Evolutionary conservation across 345 rosid genomes (phyloP).

Genomic region (Moricandia arvensis): DNA sequence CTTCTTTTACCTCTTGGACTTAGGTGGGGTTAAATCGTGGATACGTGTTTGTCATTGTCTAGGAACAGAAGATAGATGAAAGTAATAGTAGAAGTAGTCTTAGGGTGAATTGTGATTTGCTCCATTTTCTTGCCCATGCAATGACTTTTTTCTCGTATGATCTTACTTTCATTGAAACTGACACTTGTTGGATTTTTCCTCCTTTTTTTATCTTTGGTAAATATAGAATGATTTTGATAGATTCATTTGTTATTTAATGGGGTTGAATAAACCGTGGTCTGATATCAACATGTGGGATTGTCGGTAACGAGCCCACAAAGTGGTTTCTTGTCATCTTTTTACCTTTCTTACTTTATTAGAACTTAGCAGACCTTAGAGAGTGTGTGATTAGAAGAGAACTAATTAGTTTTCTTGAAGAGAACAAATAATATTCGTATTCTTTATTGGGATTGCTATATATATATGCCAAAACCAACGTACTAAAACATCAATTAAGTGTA

Average conservation of each 20-base stretch:
- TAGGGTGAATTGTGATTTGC: slow-evolving; percentile 11
- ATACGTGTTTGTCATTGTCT: slow-evolving; percentile 24
- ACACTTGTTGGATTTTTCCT: slow-evolving; percentile 1
- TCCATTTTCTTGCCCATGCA: slow-evolving; percentile 31
- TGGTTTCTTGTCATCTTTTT: slow-evolving; percentile 28
- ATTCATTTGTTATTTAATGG: slow-evolving; percentile 14
- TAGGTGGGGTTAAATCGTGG: slow-evolving; percentile 10
- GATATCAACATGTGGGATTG: slow-evolving; percentile 36
- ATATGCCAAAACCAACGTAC: slow-evolving; percentile 16
- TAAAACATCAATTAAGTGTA: slow-evolving; percentile 2
- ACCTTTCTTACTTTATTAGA: slow-evolving; percentile 18
- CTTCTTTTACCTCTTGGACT: slow-evolving; percentile 20
- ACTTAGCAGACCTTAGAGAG: slow-evolving; percentile 5
- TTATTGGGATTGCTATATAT: slow-evolving; percentile 9
- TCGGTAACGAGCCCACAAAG: slow-evolving; percentile 42
- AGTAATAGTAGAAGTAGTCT: background rate
- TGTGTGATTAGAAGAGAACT: slow-evolving; percentile 8
- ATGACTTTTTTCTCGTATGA: slow-evolving; percentile 17
- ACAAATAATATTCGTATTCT: background rate
- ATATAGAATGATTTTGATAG: slow-evolving; percentile 33
- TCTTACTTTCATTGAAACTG: slow-evolving; percentile 18
- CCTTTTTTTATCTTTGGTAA: slow-evolving; percentile 6
- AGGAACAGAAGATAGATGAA: slow-evolving; percentile 6
- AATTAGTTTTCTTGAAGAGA: background rate
- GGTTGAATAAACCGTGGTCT: slow-evolving; percentile 26